Evolutionary conservation across 1,139 yeast species (phyloP).

Genomic region (Wickerhamomyces sp.): DNA sequence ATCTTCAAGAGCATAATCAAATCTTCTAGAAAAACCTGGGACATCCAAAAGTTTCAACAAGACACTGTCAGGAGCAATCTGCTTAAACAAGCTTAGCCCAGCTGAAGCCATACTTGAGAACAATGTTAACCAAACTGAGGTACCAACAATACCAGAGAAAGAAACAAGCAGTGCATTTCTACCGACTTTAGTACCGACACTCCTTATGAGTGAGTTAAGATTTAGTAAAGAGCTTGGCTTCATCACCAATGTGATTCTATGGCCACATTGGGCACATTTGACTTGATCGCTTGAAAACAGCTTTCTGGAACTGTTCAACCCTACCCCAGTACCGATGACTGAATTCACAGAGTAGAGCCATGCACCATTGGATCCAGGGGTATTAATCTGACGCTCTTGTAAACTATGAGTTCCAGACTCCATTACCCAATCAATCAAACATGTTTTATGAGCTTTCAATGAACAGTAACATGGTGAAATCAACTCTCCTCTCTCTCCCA

Average conservation of each 20-base stretch:
- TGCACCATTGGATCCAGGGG: background rate
- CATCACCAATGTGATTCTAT: slow-evolving; percentile 29
- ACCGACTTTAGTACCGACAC: slow-evolving; percentile 13
- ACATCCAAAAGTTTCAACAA: slow-evolving; percentile 30
- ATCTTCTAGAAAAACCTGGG: slow-evolving; percentile 22
- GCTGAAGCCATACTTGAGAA: slow-evolving; percentile 25
- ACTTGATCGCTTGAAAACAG: slow-evolving; percentile 14
- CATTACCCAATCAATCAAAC: slow-evolving; percentile 39
- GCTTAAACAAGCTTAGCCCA: slow-evolving; percentile 26
- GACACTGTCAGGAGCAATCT: slow-evolving; percentile 29
- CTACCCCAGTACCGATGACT: slow-evolving; percentile 9
- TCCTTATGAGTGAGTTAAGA: slow-evolving; percentile 22
- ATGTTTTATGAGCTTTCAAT: slow-evolving; percentile 37
- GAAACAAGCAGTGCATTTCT: slow-evolving; percentile 19
- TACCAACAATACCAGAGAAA: slow-evolving; percentile 25
- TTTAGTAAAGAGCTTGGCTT: slow-evolving; percentile 22
- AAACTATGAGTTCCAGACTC: slow-evolving; percentile 3
- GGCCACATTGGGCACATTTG: slow-evolving; percentile 42
- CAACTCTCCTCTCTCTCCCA: slow-evolving; percentile 31
- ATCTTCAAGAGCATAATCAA: slow-evolving; percentile 26
- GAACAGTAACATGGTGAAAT: slow-evolving; percentile 39
- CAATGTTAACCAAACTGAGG: slow-evolving; percentile 22
- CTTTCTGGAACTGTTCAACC: slow-evolving; percentile 5
- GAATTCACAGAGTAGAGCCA: slow-evolving; percentile 1
- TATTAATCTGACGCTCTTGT: background rate